Evolutionary conservation across 495 filamentous ascomycete genomes (phyloP).

Genomic region (Clohesyomyces aquaticus): DNA sequence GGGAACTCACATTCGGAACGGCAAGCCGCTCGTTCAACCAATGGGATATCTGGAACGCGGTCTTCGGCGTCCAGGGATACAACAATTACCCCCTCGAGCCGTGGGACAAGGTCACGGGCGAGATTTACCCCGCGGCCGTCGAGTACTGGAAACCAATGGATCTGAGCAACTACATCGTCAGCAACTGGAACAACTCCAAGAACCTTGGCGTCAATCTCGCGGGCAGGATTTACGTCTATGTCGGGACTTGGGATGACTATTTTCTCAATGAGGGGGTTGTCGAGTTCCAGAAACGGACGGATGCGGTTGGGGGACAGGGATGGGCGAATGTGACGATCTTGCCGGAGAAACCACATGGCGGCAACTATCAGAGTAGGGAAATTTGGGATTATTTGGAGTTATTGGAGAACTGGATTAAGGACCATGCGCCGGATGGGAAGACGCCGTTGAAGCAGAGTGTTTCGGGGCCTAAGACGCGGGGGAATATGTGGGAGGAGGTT

Average conservation of each 20-base stretch:
- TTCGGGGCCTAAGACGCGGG: conserved; percentile 10
- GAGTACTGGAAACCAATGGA: conserved; percentile 38
- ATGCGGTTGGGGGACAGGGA: conserved; percentile 26
- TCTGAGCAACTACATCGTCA: conserved; percentile 22
- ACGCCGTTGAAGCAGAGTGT: conserved; percentile 16
- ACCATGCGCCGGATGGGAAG: conserved; percentile 35
- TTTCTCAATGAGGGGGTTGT: conserved; percentile 38
- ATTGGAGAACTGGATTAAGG: conserved; percentile 18
- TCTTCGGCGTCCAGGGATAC: conserved; percentile 37
- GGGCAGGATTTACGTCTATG: conserved; percentile 34
- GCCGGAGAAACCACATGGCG: conserved; percentile 25
- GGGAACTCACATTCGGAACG: conserved; percentile 34
- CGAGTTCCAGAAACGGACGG: conserved; percentile 21
- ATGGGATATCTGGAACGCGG: conserved; percentile 40
- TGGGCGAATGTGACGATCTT: conserved; percentile 38
- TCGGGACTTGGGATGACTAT: conserved; percentile 33
- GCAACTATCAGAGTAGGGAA: conserved; percentile 20
- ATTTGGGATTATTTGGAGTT: conserved; percentile 36
- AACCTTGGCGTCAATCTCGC: conserved; percentile 32
- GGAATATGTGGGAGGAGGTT: conserved; percentile 31
- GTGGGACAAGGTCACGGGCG: conserved; percentile 41
- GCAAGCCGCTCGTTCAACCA: conserved; percentile 29
- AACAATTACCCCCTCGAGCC: conserved; percentile 39
- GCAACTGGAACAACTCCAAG: conserved; percentile 24
- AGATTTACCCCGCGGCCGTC: conserved; percentile 35